Percentiles rank a stretch among this genome's conserved stretches.
Evolutionary conservation across 139 green algal genomes (phyloP).

Genomic region (Haematococcus lacustris): DNA sequence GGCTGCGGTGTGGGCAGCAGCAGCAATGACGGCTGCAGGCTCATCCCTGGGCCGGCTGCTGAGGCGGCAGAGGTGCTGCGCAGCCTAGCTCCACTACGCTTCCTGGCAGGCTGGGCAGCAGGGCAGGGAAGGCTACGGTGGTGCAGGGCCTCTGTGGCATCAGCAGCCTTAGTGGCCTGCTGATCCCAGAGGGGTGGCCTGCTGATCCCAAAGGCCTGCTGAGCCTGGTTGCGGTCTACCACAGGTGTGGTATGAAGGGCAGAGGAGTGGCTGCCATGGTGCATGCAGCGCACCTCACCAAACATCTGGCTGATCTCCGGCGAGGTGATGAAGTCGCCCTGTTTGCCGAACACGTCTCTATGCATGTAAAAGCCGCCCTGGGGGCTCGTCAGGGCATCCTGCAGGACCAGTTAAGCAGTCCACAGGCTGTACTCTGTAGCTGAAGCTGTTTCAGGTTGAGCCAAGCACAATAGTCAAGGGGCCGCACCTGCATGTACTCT

Average conservation of each 20-base stretch:
- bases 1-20: too few species aligned
- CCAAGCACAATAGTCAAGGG: neutral
- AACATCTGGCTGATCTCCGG: constrained; percentile 97
- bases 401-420: constrained; percentile 6
- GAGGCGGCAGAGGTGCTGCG: too few species aligned
- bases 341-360: constrained; percentile 81
- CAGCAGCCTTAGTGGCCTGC: neutral
- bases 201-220: neutral
- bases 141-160: neutral
- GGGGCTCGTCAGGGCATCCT: constrained; percentile 77
- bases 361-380: constrained; percentile 75
- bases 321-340: constrained; percentile 92
- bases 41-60: too few species aligned
- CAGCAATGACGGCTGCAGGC: too few species aligned
- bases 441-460: neutral
- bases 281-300: constrained; percentile 66
- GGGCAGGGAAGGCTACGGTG: too few species aligned
- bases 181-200: neutral
- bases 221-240: too few species aligned
- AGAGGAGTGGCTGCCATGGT: neutral
- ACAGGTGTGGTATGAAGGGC: too few species aligned
- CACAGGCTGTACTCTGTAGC: neutral
- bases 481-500: constrained; percentile 56
- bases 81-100: too few species aligned
- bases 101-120: too few species aligned